Conservation (phyloP, 1,284 basidiomycete species). For the Rhizoctonia solani region DNA sequence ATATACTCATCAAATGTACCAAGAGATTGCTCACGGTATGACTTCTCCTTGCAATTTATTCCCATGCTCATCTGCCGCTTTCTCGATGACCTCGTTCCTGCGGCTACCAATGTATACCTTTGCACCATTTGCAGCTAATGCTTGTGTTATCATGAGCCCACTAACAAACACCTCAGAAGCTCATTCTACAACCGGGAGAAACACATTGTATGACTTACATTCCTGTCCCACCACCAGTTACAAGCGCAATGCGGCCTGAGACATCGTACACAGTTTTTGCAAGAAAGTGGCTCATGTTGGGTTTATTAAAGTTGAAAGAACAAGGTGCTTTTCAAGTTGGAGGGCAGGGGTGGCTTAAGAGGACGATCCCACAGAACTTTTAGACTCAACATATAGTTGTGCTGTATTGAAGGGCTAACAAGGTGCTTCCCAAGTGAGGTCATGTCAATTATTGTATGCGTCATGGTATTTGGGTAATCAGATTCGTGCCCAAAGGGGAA, state of each 20-base stretch:
- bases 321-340: too few relatives aligned
- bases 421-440: too few relatives aligned
- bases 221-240: slow-evolving; percentile 34
- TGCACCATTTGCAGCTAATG: slow-evolving; percentile 77
- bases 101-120: slow-evolving; percentile 82
- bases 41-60: slow-evolving; percentile 49
- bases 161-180: slow-evolving; percentile 42
- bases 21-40: slow-evolving; percentile 55
- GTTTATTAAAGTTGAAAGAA: too few relatives aligned
- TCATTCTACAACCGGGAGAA: not conserved
- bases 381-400: too few relatives aligned
- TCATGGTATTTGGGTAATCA: too few relatives aligned
- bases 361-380: too few relatives aligned
- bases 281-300: not conserved
- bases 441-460: too few relatives aligned
- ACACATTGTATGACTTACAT: not conserved
- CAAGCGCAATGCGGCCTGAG: slow-evolving; percentile 24
- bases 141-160: slow-evolving; percentile 69
- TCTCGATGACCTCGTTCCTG: slow-evolving; percentile 63
- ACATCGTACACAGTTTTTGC: not conserved
- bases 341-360: too few relatives aligned
- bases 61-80: slow-evolving; percentile 47
- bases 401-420: too few relatives aligned
- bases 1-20: not conserved
- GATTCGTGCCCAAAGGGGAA: too few relatives aligned